A percentile compares a stretch with the other conserved stretches of the same genome.
phyloP scores from a whole-genome alignment of 345 rosid species.

The Citrus trifoliata region DNA sequence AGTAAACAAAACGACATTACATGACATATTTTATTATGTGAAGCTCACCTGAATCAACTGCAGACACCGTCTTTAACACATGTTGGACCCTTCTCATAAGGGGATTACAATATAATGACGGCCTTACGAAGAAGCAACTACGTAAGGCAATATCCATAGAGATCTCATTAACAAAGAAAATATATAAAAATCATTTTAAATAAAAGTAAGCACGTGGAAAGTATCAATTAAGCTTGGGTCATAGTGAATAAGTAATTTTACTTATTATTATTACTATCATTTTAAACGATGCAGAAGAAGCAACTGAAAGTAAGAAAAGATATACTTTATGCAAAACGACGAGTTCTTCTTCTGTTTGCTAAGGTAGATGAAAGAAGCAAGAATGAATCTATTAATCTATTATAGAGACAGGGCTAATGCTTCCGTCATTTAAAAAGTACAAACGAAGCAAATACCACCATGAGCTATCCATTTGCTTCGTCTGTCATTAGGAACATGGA shows the following conservation, averaged over 20 bases:
- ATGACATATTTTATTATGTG: neutral
- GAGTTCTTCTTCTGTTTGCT: neutral
- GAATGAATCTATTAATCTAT: neutral
- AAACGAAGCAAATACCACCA: no score
- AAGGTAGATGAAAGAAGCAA: neutral
- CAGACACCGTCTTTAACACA: conserved; percentile 31
- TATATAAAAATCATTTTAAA: neutral
- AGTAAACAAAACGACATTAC: neutral
- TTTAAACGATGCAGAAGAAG: neutral
- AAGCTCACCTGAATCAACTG: conserved; percentile 44
- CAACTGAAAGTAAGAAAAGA: neutral
- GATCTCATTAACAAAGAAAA: neutral
- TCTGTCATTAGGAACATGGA: no score
- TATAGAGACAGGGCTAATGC: neutral
- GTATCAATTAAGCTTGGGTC: neutral
- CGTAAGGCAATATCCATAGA: neutral
- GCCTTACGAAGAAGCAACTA: conserved; percentile 9
- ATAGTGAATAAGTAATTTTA: neutral
- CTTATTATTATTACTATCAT: no score
- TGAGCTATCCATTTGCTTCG: no score
- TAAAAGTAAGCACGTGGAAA: neutral
- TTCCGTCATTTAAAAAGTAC: no score
- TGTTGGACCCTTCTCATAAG: conserved; percentile 2
- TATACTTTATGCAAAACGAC: neutral
- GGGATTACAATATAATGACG: conserved; percentile 5